Conservation (phyloP, 2,329 filamentous ascomycete species). For the Phialocephala subalpina region DNA sequence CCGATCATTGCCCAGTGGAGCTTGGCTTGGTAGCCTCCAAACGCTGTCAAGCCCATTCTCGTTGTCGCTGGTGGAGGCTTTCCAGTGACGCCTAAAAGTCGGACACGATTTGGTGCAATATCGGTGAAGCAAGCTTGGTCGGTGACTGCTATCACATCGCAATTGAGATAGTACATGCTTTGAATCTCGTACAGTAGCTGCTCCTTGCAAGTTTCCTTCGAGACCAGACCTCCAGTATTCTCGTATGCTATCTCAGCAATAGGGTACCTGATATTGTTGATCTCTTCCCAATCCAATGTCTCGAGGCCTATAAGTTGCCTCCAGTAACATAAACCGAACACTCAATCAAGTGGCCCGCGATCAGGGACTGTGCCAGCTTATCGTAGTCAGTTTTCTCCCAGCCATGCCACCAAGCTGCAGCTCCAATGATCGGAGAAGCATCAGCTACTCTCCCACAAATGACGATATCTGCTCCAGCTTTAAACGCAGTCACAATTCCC, state of each 20-base stretch:
- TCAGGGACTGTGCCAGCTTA: slow-evolving; percentile 47
- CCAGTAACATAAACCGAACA: slow-evolving; percentile 37
- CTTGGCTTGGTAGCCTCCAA: slow-evolving; percentile 53
- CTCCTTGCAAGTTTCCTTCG: slow-evolving; percentile 47
- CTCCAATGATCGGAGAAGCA: slow-evolving; percentile 50
- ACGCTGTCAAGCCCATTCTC: slow-evolving; percentile 52
- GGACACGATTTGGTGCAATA: slow-evolving; percentile 56
- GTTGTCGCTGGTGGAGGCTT: slow-evolving; percentile 48
- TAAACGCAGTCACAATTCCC: slow-evolving; percentile 49
- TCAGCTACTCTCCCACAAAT: slow-evolving; percentile 53
- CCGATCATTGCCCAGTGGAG: slow-evolving; percentile 52
- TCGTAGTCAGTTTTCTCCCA: slow-evolving; percentile 48
- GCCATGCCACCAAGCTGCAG: slow-evolving; percentile 50
- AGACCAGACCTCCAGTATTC: slow-evolving; percentile 46
- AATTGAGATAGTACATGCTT: slow-evolving; percentile 64
- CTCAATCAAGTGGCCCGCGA: slow-evolving; percentile 42
- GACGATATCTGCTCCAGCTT: slow-evolving; percentile 52
- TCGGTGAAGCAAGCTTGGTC: slow-evolving; percentile 59
- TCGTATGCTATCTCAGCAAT: slow-evolving; percentile 52
- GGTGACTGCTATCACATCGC: slow-evolving; percentile 61
- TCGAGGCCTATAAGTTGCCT: slow-evolving; percentile 40
- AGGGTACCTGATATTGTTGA: slow-evolving; percentile 52
- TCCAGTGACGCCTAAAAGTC: slow-evolving; percentile 52
- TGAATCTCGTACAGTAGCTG: slow-evolving; percentile 63
- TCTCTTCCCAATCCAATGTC: slow-evolving; percentile 44